Evolutionary conservation across 2,329 filamentous ascomycete species (phyloP).

Genomic region (Fusarium anthophilum): DNA sequence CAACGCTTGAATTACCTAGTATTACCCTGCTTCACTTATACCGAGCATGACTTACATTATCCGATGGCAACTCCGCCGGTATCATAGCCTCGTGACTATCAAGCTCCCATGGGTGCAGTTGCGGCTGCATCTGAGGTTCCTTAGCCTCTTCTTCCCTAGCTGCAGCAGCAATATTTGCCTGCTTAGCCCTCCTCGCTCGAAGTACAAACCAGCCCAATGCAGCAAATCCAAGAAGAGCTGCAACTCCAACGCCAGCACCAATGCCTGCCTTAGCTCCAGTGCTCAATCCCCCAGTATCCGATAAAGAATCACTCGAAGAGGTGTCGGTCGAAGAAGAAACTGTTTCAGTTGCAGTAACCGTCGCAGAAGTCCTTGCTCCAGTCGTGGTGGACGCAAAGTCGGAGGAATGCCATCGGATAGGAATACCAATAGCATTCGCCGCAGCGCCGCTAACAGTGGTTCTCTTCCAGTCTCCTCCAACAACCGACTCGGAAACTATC

Average conservation of each 20-base stretch:
- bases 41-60: not conserved
- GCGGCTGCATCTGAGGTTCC: not conserved
- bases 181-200: not conserved
- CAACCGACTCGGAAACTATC: not conserved
- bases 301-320: not conserved
- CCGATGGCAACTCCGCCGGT: not conserved
- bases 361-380: not conserved
- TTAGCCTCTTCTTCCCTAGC: not conserved
- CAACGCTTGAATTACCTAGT: not conserved
- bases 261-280: not conserved
- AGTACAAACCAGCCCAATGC: not conserved
- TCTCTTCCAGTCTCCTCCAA: conserved; percentile 3
- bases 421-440: conserved; percentile 1
- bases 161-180: not conserved
- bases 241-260: not conserved
- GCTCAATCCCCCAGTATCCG: not conserved
- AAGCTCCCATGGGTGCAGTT: not conserved
- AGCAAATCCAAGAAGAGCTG: not conserved
- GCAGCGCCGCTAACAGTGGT: not conserved
- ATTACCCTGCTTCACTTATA: not conserved
- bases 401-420: conserved; percentile 9
- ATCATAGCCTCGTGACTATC: not conserved
- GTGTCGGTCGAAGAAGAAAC: rapidly evolving
- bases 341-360: not conserved
- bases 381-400: not conserved